Evolutionary conservation across 164 flowering plant species (phyloP), one percentile per base, ranked within the genome.

Genomic region (Dillenia turbinata): DNA sequence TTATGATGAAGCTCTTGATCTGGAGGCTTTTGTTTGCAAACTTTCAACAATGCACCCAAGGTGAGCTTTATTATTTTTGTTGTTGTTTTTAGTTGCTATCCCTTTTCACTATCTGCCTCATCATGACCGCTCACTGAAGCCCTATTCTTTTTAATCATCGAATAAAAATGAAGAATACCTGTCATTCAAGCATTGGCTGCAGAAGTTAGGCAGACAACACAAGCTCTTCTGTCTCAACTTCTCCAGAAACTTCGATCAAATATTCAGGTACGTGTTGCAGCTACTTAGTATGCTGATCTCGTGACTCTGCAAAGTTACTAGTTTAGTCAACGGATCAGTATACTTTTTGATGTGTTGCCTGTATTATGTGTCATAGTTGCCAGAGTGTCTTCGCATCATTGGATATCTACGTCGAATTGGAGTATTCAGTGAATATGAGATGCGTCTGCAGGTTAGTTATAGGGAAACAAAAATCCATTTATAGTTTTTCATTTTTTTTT

Each of bases 321-420:
- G 4, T 33, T 33, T 4, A 33, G 40, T 33, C 40, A 4, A 33
- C 6, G 40, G 40, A 33, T 33, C 40, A 33, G 40, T 33, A 33
- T 33, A 33, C 33, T 0, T 33, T 33, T 33, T 33, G 40, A 33
- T 33, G 40, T 7, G 40, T 7, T 33, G 40, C 16, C 60, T 66
- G 62, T 3, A 10, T 19, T 64, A 7, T 62, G 9, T 52, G n/a
- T 65, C 76, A 63, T 79, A 94, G 97, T 78, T 94, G 75, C 95
- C 99, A 17, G 99, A 94, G 60, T 94, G 97, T 75, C 92, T 91
- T 10, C 89, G 96, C 19, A 82, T 94, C 33, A 89, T 94, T 81
- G 97, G 97, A 75, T 89, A 94, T 75, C 67, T 94, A 67, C 95
- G 96, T 50, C 87, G 99, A n/a, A 91, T 94, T 56, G 96, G 99